Base-by-base conservation (phyloP, 2,329 filamentous ascomycete species). In the Hypoxylon sp. region DNA sequence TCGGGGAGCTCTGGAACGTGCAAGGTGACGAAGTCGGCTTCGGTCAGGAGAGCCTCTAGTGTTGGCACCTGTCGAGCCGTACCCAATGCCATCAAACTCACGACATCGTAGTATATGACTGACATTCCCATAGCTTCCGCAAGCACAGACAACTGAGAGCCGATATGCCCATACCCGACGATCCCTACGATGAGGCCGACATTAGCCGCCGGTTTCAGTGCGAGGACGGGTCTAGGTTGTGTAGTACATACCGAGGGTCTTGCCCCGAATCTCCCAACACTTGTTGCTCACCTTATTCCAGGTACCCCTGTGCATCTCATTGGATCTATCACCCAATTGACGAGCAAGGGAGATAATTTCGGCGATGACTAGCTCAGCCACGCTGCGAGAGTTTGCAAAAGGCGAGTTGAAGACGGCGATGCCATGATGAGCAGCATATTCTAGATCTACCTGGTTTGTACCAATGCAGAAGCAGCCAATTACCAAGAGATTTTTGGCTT, bases 331-430 rank as follows among this genome's bases (percentile, higher is more conserved):
- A 69, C 93, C 91, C 34, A 99, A 86, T 82, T 99, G 96, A 65
- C 96, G 91, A 21, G 96, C 96, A 59, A 99, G 90, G 41, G 87
- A 85, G 76, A 99, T 98, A 77, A 99, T 94, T 82, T 98, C 95
- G 59, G 86, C 91, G 78, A 99, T 98, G 74, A 98, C 94, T 62
- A 98, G 86, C 84, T 99, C 96, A 62, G 96, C 96, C 56, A 99
- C 96, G 79, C 93, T 97, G 79, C 96, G 91, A 7, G 95, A 98
- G 83, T 99, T 99, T 82, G 93, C 94, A 82, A 99, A 99, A 1
- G 96, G 96, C 49, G 96, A 98, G 83, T 99, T 99, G 89, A 99
- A 99, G 71, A 99, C 96, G 36, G 94, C 94, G 79, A 98, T 97
- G 72, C 96, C 94, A 77, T 92, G 89, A 73, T 87, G 86, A 51